Conservation (phyloP, 495 filamentous ascomycete genomes). For the Gamarada debralockiae region DNA sequence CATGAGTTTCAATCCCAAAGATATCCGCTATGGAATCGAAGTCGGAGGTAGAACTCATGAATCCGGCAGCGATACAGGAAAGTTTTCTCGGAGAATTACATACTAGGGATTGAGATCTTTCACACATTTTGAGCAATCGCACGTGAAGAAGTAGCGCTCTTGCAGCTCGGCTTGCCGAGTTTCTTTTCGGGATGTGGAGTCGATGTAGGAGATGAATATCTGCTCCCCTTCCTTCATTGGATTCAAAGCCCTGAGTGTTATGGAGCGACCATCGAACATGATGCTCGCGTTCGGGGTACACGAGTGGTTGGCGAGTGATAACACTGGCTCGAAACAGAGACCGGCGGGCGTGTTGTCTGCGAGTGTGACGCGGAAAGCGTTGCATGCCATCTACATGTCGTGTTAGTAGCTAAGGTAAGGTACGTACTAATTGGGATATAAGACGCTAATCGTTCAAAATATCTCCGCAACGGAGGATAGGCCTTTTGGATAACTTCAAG, state of each 20-base stretch:
- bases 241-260: conserved; percentile 34
- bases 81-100: too few relatives aligned
- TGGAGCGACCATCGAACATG: conserved; percentile 37
- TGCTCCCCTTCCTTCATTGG: conserved; percentile 42
- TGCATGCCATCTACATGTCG: conserved; percentile 21
- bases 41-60: too few relatives aligned
- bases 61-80: too few relatives aligned
- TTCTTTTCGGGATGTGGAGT: conserved; percentile 3
- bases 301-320: conserved; percentile 51
- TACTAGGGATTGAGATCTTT: neutral
- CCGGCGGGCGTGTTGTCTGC: conserved; percentile 14
- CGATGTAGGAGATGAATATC: conserved; percentile 47
- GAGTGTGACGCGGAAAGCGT: conserved; percentile 22
- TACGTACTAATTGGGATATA: too few relatives aligned
- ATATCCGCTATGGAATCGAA: too few relatives aligned
- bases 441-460: too few relatives aligned
- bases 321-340: conserved; percentile 34
- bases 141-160: conserved; percentile 21
- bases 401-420: too few relatives aligned
- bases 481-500: too few relatives aligned
- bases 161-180: conserved; percentile 10
- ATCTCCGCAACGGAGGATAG: too few relatives aligned
- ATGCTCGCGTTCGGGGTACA: conserved; percentile 49
- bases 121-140: conserved; percentile 19
- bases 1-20: too few relatives aligned